Percentiles rank a stretch among this genome's conserved stretches.
phyloP scores from a whole-genome alignment of 2,329 filamentous ascomycete genomes.

The Plectosphaerella sp. region DNA sequence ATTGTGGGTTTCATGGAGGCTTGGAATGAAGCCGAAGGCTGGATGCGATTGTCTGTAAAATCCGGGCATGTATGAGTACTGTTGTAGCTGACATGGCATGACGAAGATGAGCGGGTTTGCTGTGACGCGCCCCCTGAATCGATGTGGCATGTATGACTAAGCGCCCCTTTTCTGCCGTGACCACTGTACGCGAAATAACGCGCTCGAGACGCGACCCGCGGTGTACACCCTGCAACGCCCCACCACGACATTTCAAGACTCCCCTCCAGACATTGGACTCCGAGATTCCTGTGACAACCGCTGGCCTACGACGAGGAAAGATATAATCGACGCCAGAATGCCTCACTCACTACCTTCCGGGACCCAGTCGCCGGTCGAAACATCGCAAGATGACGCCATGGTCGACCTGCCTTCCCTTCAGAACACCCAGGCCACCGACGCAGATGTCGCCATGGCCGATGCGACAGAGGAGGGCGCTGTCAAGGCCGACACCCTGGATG shows the following conservation, averaged over 20 bases:
- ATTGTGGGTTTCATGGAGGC: background rate
- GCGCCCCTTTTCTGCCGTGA: background rate
- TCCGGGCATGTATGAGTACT: background rate
- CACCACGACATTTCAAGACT: too few species aligned
- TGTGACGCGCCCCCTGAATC: too few species aligned
- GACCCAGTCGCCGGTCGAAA: constrained; percentile 19
- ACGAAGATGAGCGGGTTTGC: too few species aligned
- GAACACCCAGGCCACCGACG: constrained; percentile 22
- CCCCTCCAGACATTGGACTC: too few species aligned
- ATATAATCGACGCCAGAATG: constrained; percentile 24
- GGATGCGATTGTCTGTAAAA: background rate
- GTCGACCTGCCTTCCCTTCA: constrained; percentile 23
- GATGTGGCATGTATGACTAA: background rate
- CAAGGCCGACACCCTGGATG: background rate
- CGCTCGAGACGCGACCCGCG: background rate
- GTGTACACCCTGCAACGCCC: too few species aligned
- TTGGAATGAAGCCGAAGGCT: background rate
- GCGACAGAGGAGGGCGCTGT: constrained; percentile 18
- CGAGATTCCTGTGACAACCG: too few species aligned
- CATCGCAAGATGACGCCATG: constrained; percentile 27
- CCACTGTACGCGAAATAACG: background rate
- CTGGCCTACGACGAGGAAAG: too few species aligned
- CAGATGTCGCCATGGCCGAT: constrained; percentile 37
- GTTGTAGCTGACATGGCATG: background rate
- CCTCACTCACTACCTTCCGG: constrained; percentile 38